Percentiles rank a stretch among this genome's conserved stretches.
phyloP scores from a whole-genome alignment of 331 rosid genomes.

The Spiraea crenata region DNA sequence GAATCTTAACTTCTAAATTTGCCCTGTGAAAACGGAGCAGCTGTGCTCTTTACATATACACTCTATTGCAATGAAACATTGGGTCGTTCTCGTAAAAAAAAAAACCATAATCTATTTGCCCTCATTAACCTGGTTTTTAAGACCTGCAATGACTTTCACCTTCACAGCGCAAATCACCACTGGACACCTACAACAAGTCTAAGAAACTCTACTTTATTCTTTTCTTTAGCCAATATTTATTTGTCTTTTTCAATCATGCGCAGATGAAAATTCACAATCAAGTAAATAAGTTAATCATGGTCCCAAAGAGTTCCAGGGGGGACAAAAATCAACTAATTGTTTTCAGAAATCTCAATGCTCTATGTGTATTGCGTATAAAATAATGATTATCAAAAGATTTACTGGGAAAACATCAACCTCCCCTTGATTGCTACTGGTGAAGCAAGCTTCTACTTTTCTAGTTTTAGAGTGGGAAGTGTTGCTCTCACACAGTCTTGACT shows the following conservation, averaged over 20 bases:
- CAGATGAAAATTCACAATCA: neutral
- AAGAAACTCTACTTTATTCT: neutral
- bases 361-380: neutral
- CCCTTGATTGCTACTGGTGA: neutral
- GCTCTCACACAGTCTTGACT: conserved; percentile 30
- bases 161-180: neutral
- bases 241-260: neutral
- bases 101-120: neutral
- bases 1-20: too few species aligned
- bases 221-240: neutral
- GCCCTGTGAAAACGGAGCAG: too few species aligned
- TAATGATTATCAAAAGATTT: neutral
- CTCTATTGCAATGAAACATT: too few species aligned
- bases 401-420: neutral
- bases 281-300: neutral
- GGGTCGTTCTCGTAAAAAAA: too few species aligned
- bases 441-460: neutral
- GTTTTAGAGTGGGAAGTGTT: neutral
- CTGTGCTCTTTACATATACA: too few species aligned
- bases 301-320: neutral
- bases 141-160: neutral
- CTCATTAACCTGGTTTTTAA: neutral
- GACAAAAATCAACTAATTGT: neutral
- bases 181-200: neutral
- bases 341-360: neutral